Conservation (phyloP, 2,329 filamentous ascomycete genomes). For the Colletotrichum echinochloae region DNA sequence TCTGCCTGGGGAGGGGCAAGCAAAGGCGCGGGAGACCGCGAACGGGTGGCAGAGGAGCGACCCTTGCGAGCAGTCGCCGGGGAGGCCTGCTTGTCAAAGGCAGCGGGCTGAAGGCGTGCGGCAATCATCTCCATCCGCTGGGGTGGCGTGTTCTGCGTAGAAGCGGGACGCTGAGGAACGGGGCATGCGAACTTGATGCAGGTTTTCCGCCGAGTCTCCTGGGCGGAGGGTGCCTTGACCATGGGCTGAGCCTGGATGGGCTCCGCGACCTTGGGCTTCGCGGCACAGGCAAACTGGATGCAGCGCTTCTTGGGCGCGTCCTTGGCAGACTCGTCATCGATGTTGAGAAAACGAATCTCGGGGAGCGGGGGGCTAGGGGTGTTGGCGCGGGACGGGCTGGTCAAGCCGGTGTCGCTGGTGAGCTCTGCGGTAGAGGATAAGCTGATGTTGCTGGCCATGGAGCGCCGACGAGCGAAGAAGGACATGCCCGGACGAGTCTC, state of each 20-base stretch:
- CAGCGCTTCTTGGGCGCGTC: slow-evolving; percentile 76
- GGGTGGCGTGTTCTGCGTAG: slow-evolving; percentile 55
- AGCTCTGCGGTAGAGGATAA: slow-evolving; percentile 87
- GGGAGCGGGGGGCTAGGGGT: slow-evolving; percentile 90
- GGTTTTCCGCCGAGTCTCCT: slow-evolving; percentile 63
- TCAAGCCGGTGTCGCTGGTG: slow-evolving; percentile 93
- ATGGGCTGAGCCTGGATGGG: slow-evolving; percentile 47
- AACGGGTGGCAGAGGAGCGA: slow-evolving; percentile 41
- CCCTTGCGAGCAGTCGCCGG: slow-evolving; percentile 46
- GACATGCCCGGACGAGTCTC: slow-evolving; percentile 52
- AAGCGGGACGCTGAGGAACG: slow-evolving; percentile 57
- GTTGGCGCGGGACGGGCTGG: slow-evolving; percentile 87
- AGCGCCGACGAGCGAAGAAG: slow-evolving; percentile 64
- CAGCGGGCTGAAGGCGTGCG: slow-evolving; percentile 20
- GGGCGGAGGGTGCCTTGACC: slow-evolving; percentile 49
- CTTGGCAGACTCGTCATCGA: slow-evolving; percentile 48
- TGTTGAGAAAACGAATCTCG: slow-evolving; percentile 61
- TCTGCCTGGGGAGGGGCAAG: slow-evolving; percentile 52
- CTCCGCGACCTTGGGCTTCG: slow-evolving; percentile 58
- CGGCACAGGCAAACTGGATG: slow-evolving; percentile 91
- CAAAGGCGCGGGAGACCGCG: slow-evolving; percentile 41
- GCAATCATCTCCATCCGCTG: slow-evolving; percentile 40
- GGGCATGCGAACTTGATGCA: slow-evolving; percentile 83
- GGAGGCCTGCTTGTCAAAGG: slow-evolving; percentile 16
- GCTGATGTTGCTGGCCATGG: slow-evolving; percentile 84